These are phyloP conservation scores for Singerocomus inundabilis DNA, from an alignment of 1,284 basidiomycete species.

Conservation along the genomic window DNA sequence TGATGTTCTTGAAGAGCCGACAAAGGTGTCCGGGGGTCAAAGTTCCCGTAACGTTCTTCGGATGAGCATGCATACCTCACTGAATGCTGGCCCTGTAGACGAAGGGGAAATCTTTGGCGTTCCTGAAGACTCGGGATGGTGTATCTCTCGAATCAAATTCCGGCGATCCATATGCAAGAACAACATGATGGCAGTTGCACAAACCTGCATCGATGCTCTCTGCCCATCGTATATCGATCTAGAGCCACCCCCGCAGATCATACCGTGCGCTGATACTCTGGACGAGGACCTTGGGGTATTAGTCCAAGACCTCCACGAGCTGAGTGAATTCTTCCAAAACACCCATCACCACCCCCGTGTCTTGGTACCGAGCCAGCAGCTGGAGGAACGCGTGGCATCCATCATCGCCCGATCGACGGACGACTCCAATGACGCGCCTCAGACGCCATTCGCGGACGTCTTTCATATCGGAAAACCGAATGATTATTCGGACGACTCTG, in stretches of 20 bases:
- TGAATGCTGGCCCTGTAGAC: conserved; percentile 45
- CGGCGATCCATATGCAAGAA: conserved; percentile 64
- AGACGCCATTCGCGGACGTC: conserved; percentile 75
- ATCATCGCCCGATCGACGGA: conserved; percentile 74
- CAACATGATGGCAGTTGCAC: conserved; percentile 82
- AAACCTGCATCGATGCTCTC: conserved; percentile 75
- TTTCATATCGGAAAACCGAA: conserved; percentile 57
- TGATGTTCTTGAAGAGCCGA: conserved; percentile 89
- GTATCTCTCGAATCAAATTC: conserved; percentile 64
- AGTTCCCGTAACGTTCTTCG: conserved; percentile 82
- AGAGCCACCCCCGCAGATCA: conserved; percentile 50
- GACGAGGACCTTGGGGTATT: conserved; percentile 79
- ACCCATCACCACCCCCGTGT: conserved; percentile 30
- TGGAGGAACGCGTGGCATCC: conserved; percentile 75
- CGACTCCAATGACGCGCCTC: conserved; percentile 54
- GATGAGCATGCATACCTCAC: conserved; percentile 74
- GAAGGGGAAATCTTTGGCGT: conserved; percentile 77
- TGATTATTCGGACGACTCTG: conserved; percentile 45
- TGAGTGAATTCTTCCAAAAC: conserved; percentile 85
- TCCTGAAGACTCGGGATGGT: conserved; percentile 84
- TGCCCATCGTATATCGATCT: conserved; percentile 72
- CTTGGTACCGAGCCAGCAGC: conserved; percentile 50
- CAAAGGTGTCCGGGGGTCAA: conserved; percentile 73
- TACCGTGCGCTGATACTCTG: conserved; percentile 33
- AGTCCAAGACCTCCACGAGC: conserved; percentile 82